Evolutionary conservation across 192 early-diverging fungal genomes (phyloP).

Genomic region (Obelidium mucronatum): DNA sequence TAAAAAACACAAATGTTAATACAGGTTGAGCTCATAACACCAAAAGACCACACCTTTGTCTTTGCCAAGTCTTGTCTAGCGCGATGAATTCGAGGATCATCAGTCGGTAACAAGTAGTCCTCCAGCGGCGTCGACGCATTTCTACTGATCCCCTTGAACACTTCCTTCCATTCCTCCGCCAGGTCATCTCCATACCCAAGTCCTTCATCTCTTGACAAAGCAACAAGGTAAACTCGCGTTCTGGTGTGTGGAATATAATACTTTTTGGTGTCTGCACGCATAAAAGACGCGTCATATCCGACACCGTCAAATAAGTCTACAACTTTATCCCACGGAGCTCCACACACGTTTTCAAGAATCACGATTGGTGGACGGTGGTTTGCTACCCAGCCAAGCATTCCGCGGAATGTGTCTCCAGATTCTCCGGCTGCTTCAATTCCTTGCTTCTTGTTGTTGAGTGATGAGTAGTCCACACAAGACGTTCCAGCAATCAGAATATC

Average conservation of each 20-base stretch:
- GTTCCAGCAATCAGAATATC: constrained; percentile 57
- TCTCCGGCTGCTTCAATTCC: constrained; percentile 43
- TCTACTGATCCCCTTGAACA: constrained; percentile 38
- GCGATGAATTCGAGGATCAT: constrained; percentile 52
- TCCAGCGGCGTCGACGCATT: constrained; percentile 48
- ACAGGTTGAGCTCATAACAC: no score
- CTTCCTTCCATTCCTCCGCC: constrained; percentile 40
- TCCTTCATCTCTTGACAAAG: constrained; percentile 17
- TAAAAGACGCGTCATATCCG: constrained; percentile 35
- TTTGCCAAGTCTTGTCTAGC: constrained; percentile 41
- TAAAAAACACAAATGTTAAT: neutral
- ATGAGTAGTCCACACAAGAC: constrained; percentile 58
- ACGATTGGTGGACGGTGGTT: constrained; percentile 50
- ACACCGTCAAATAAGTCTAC: constrained; percentile 35
- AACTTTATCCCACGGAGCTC: constrained; percentile 49
- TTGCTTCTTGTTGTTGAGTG: constrained; percentile 57
- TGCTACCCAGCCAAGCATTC: constrained; percentile 52
- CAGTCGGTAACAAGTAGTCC: constrained; percentile 48
- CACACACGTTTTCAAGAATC: constrained; percentile 54
- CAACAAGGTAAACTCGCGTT: constrained; percentile 53
- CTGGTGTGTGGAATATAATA: constrained; percentile 61
- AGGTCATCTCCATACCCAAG: neutral
- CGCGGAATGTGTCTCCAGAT: constrained; percentile 55
- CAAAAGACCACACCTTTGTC: neutral
- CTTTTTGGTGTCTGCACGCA: constrained; percentile 49